Conservation (phyloP, 345 rosid genomes). For the Rubroshorea leprosula region DNA sequence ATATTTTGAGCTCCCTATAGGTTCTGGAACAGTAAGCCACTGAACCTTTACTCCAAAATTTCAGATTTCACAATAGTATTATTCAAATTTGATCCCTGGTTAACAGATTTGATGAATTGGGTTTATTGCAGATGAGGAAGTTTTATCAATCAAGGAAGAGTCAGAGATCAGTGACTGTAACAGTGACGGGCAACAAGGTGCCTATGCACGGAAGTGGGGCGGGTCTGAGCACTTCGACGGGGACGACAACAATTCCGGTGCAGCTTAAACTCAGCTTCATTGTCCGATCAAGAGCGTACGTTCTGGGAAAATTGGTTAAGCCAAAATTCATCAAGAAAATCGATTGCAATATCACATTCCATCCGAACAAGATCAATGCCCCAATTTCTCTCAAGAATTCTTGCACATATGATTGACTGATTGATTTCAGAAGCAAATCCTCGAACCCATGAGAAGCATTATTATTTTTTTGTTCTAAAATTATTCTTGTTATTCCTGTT, state of each 20-base stretch:
- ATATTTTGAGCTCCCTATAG: conserved; percentile 56
- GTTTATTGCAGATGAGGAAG: conserved; percentile 51
- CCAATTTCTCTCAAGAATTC: conserved; percentile 60
- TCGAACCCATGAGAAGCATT: too few species aligned
- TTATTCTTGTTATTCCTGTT: background rate
- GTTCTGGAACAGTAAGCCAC: conserved; percentile 71
- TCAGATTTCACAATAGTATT: background rate
- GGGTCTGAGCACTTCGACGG: conserved; percentile 50
- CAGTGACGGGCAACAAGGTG: conserved; percentile 57
- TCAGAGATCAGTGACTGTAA: conserved; percentile 46
- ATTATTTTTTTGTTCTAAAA: too few species aligned
- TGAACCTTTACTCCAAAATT: background rate
- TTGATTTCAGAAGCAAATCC: too few species aligned
- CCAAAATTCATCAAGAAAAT: conserved; percentile 69
- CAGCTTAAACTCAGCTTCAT: conserved; percentile 50
- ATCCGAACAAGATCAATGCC: conserved; percentile 57
- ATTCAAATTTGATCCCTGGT: background rate
- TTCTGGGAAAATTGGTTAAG: conserved; percentile 83
- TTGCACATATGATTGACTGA: conserved; percentile 53
- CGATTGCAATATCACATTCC: conserved; percentile 52
- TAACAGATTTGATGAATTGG: conserved; percentile 5
- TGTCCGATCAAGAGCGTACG: conserved; percentile 72
- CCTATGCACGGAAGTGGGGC: conserved; percentile 90
- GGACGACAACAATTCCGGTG: conserved; percentile 50
- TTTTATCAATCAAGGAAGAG: conserved; percentile 85